Evolutionary conservation across 108 stramenopile species (phyloP).

Genomic region (Skeletonema potamos): DNA sequence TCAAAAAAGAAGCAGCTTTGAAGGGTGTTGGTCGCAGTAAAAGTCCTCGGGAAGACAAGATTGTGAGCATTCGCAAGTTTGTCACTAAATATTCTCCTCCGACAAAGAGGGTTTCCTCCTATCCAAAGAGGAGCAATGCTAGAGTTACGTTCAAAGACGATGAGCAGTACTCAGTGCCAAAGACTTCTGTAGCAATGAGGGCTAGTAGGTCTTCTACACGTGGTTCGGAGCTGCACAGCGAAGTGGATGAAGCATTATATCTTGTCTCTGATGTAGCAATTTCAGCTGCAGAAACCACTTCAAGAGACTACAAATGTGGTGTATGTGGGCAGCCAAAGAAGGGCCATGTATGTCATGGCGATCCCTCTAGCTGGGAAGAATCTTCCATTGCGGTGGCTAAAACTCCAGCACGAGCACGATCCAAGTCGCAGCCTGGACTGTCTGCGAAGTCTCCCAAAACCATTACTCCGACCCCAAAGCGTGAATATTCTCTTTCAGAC

Average conservation of each 20-base stretch:
- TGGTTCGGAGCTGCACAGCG: neutral
- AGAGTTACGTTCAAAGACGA: neutral
- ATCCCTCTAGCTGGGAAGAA: neutral
- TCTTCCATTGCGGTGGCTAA: neutral
- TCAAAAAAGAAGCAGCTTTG: too few species aligned
- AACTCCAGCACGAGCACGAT: neutral
- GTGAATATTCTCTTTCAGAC: neutral
- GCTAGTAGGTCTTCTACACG: neutral
- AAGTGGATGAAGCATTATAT: neutral
- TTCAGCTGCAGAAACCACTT: neutral
- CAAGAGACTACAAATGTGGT: neutral
- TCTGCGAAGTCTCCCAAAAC: neutral
- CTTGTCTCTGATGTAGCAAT: neutral
- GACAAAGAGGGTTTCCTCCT: neutral
- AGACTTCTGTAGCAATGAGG: neutral
- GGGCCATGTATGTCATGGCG: neutral
- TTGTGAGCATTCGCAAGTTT: neutral
- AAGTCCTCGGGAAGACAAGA: neutral
- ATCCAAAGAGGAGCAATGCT: neutral
- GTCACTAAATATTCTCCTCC: neutral
- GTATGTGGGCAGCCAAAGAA: neutral
- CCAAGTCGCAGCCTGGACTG: neutral
- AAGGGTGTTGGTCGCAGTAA: neutral
- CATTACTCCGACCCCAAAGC: neutral
- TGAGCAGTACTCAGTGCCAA: neutral